Percentiles rank a stretch among this genome's conserved stretches.
Evolutionary conservation across 2,329 filamentous ascomycete genomes (phyloP).

Genomic region (Didymella pinodella): DNA sequence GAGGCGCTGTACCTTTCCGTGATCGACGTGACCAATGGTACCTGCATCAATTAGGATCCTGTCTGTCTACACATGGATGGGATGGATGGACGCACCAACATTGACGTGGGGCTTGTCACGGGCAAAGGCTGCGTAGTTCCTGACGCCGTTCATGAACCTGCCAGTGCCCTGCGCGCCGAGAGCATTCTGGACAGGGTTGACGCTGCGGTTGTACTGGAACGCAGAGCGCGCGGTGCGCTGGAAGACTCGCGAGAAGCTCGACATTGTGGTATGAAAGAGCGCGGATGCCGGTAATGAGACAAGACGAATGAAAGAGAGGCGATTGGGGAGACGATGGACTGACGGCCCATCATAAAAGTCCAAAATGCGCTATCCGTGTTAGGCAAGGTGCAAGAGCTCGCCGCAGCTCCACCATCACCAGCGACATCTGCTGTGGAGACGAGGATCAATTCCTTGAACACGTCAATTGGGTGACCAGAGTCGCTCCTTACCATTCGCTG

Average conservation of each 20-base stretch:
- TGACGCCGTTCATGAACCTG: slow-evolving; percentile 70
- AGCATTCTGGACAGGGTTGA: slow-evolving; percentile 79
- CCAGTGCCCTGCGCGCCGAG: slow-evolving; percentile 69
- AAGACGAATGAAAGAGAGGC: slow-evolving; percentile 40
- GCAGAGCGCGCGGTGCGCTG: slow-evolving; percentile 81
- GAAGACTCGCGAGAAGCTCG: slow-evolving; percentile 81
- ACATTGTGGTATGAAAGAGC: slow-evolving; percentile 67
- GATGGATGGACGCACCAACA: slow-evolving; percentile 70
- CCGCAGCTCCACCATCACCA: slow-evolving; percentile 1
- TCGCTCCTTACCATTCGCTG: slow-evolving; percentile 3
- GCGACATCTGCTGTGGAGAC: slow-evolving; percentile 17
- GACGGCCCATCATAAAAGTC: slow-evolving; percentile 16
- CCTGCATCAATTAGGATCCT: slow-evolving; percentile 58
- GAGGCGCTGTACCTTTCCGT: slow-evolving; percentile 79
- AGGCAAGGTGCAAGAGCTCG: slow-evolving; percentile 5
- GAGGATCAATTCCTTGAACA: not conserved
- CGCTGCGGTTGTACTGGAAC: slow-evolving; percentile 69
- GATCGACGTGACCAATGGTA: slow-evolving; percentile 99
- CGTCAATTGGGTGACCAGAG: slow-evolving; percentile 2
- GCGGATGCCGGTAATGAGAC: slow-evolving; percentile 31
- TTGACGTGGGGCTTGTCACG: slow-evolving; percentile 97
- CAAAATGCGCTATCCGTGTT: slow-evolving; percentile 7
- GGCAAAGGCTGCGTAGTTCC: slow-evolving; percentile 75
- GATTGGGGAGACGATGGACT: slow-evolving; percentile 36
- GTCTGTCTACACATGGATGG: not conserved